A percentile compares a stretch with the other conserved stretches of the same genome.
Conservation (phyloP, 108 stramenopile species). For the Aurantiochytrium sp. region DNA sequence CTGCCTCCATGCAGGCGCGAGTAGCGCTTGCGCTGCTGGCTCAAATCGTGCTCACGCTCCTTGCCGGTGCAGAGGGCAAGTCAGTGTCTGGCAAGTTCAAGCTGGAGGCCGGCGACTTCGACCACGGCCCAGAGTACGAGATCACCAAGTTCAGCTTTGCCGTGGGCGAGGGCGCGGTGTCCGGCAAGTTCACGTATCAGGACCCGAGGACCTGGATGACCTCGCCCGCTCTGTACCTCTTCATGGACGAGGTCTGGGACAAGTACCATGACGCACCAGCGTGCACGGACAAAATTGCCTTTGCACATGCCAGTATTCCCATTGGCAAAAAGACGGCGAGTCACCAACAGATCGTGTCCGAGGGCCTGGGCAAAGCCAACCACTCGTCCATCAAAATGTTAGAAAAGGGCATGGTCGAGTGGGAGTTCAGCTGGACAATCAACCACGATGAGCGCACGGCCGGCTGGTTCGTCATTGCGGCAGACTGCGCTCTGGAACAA, state of each 20-base stretch:
- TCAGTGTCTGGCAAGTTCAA: neutral
- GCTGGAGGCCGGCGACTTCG: conserved; percentile 17
- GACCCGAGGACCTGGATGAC: neutral
- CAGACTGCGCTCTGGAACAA: neutral
- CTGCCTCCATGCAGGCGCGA: too few species aligned
- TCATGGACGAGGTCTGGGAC: conserved; percentile 12
- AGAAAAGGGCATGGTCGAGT: neutral
- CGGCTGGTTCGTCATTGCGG: conserved; percentile 1
- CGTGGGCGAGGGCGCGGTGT: neutral
- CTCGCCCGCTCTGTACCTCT: conserved; percentile 1
- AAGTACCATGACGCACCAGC: neutral
- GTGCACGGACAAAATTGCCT: neutral
- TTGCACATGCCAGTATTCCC: neutral
- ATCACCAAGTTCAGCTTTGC: conserved; percentile 17
- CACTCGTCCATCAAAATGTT: neutral
- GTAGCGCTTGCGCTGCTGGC: neutral
- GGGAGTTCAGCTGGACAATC: conserved; percentile 9
- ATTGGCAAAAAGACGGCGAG: neutral
- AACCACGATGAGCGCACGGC: neutral
- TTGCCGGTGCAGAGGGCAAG: neutral
- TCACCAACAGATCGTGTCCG: neutral
- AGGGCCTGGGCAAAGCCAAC: neutral
- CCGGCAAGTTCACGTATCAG: neutral
- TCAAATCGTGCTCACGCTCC: neutral
- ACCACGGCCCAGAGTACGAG: conserved; percentile 4